Evolutionary conservation across 805 yeast genomes (phyloP), one percentile per base, ranked within the genome.

Genomic region (Lipomyces yamadae): DNA sequence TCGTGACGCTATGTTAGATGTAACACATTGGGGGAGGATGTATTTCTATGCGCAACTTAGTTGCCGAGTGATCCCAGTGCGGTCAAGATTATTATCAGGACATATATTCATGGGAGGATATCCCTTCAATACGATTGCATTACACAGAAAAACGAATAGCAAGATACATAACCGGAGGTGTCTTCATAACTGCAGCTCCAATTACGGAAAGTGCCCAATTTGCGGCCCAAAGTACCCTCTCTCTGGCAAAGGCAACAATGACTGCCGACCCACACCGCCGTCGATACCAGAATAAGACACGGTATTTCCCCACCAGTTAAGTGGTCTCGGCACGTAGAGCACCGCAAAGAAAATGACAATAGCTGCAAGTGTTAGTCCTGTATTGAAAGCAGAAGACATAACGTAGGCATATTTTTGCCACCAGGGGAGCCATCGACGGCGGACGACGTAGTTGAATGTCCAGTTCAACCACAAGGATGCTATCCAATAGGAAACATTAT

Each of bases 371-470:
- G 91, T 91, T 13, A 88, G 82, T 0, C 91, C 91, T 5, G 89
- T 84, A 57, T 88, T 88, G 32, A 89, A 75, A 1, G 86, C 92
- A 30, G 89, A 86, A 18, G 90, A 84, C 62, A 89, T 77, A 3
- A 88, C 83, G 74, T 87, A 88, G 75, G 88, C 88, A 76, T 89
- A 89, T 76, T 88, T 88, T 53, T 88, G 87, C 92, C 93, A 89
- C 93, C 92, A 89, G 58, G 81, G 78, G 59, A 84, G 79, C 78
- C 85, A 87, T 66, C 81, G 79, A 60, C 84, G 81, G 67, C 85
- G 86, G 65, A 88, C 77, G 72, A 81, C 80, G 76, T 82, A 86
- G 79, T 86, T 86, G 78, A 88, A 88, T 3, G 81, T 60, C 69
- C 81, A 82, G 4, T 90, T 89, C 53, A 71, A 15, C 52, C 72